Percentiles rank a stretch among this genome's conserved stretches.
Conservation (phyloP, 345 rosid genomes). For the Litchi chinensis region DNA sequence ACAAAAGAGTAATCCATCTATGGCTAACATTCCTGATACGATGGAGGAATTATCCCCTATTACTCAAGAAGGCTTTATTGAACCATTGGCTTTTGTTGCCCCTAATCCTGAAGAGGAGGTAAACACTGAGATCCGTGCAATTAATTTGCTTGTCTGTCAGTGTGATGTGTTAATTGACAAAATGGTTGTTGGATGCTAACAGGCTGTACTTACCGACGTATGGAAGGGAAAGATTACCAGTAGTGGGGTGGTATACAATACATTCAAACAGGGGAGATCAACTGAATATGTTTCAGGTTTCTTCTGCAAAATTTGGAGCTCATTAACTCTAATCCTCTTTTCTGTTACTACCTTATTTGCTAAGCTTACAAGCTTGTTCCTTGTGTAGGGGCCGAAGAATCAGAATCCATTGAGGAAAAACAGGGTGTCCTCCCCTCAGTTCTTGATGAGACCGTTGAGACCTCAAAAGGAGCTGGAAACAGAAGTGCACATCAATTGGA, state of each 20-base stretch:
- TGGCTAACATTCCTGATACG: constrained; percentile 37
- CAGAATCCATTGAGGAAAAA: constrained; percentile 41
- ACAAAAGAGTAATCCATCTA: constrained; percentile 41
- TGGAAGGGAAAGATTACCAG: constrained; percentile 54
- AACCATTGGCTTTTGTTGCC: constrained; percentile 61
- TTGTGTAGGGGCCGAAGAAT: constrained; percentile 35
- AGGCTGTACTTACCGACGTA: constrained; percentile 51
- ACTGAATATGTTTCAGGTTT: constrained; percentile 49
- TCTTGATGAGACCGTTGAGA: constrained; percentile 33
- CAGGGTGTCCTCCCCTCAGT: constrained; percentile 30
- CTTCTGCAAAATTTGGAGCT: background rate
- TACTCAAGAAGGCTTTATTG: constrained; percentile 30
- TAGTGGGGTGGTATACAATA: constrained; percentile 48
- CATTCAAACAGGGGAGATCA: constrained; percentile 41
- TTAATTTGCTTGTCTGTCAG: background rate
- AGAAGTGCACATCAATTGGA: constrained; percentile 26
- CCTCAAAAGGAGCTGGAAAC: constrained; percentile 28
- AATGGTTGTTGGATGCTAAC: constrained; percentile 11
- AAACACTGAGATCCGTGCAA: constrained; percentile 1
- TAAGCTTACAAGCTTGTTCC: constrained; percentile 8
- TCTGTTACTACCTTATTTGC: background rate
- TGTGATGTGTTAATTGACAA: background rate
- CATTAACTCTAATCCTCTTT: background rate
- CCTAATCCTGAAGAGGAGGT: constrained; percentile 66
- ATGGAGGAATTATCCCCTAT: constrained; percentile 50